phyloP scores from a whole-genome alignment of 176 grass and related monocot genomes.

The Calamus simplicifolius region DNA sequence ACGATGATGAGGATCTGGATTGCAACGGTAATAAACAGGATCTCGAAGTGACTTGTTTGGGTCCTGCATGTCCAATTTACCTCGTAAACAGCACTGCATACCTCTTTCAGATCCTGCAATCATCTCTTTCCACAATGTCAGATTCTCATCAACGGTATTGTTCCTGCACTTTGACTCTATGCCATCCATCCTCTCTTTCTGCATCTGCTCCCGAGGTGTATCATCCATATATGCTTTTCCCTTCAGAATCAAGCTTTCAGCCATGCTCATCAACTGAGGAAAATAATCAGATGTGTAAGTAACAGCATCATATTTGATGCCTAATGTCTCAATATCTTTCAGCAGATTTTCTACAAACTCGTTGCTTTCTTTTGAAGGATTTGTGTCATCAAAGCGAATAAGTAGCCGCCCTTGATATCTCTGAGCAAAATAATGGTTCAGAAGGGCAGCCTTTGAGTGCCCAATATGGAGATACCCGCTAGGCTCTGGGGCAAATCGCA shows the following conservation, averaged over 20 bases:
- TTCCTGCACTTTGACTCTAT: slow-evolving; percentile 75
- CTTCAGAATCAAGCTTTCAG: slow-evolving; percentile 59
- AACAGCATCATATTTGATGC: slow-evolving; percentile 64
- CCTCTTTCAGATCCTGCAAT: slow-evolving; percentile 55
- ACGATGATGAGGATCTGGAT: slow-evolving; percentile 57
- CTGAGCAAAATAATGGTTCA: slow-evolving; percentile 92
- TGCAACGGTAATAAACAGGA: slow-evolving; percentile 82
- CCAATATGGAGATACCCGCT: slow-evolving; percentile 91
- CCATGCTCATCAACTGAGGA: slow-evolving; percentile 67
- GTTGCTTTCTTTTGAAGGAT: slow-evolving; percentile 94
- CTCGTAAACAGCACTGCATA: slow-evolving; percentile 60
- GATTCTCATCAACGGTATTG: slow-evolving; percentile 43
- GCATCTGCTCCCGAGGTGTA: slow-evolving; percentile 74
- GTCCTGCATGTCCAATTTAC: slow-evolving; percentile 85
- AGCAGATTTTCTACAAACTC: slow-evolving; percentile 80
- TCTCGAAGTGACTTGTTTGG: slow-evolving; percentile 79
- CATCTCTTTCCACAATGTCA: slow-evolving; percentile 82
- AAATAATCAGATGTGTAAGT: slow-evolving; percentile 88
- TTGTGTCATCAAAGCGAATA: slow-evolving; percentile 95
- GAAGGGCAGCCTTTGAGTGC: slow-evolving; percentile 74
- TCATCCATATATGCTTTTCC: slow-evolving; percentile 94
- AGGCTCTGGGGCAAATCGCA: slow-evolving; percentile 90
- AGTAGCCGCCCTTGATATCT: slow-evolving; percentile 65
- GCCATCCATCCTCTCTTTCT: slow-evolving; percentile 56
- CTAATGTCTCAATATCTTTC: slow-evolving; percentile 70